Evolutionary conservation across 2,329 filamentous ascomycete species (phyloP).

Genomic region (Emericellopsis atlantica): DNA sequence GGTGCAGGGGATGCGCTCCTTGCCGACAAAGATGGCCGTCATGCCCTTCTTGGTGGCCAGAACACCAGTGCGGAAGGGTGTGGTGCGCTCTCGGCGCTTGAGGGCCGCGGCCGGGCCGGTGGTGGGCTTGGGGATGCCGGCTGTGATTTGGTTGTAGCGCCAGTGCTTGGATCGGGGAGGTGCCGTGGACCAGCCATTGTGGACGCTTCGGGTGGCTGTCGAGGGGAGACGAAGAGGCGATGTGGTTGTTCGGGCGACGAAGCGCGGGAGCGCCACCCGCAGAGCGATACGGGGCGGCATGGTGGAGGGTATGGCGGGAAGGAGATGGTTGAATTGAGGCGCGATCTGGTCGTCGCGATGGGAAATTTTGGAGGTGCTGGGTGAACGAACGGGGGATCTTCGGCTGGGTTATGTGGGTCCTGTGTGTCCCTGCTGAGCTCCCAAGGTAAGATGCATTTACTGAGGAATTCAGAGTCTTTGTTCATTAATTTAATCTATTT

Average conservation of each 20-base stretch:
- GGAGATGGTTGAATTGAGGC: too few species aligned
- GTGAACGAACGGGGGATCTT: too few species aligned
- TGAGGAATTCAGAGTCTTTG: too few species aligned
- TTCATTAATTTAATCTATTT: too few species aligned
- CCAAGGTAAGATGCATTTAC: too few species aligned
- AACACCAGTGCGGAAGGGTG: slow-evolving; percentile 62
- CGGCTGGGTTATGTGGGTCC: too few species aligned
- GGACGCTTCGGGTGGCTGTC: slow-evolving; percentile 34
- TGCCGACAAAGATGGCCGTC: slow-evolving; percentile 77
- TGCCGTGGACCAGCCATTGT: slow-evolving; percentile 49
- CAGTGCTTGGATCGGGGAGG: slow-evolving; percentile 36
- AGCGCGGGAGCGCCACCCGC: slow-evolving; percentile 28
- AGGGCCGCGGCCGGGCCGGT: slow-evolving; percentile 49
- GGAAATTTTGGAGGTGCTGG: too few species aligned
- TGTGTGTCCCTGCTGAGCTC: too few species aligned
- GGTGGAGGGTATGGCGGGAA: slow-evolving; percentile 7
- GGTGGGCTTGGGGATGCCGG: slow-evolving; percentile 43
- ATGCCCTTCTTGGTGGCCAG: slow-evolving; percentile 91
- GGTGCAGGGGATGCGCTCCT: slow-evolving; percentile 72
- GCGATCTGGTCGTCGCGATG: too few species aligned
- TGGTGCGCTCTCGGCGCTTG: slow-evolving; percentile 42
- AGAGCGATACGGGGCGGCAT: slow-evolving; percentile 34
- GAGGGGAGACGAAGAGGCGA: slow-evolving; percentile 30
- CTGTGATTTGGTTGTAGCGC: slow-evolving; percentile 46
- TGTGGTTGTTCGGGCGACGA: slow-evolving; percentile 15